Evolutionary conservation across 495 filamentous ascomycete genomes (phyloP).

Genomic region (Aspergillus baeticus): DNA sequence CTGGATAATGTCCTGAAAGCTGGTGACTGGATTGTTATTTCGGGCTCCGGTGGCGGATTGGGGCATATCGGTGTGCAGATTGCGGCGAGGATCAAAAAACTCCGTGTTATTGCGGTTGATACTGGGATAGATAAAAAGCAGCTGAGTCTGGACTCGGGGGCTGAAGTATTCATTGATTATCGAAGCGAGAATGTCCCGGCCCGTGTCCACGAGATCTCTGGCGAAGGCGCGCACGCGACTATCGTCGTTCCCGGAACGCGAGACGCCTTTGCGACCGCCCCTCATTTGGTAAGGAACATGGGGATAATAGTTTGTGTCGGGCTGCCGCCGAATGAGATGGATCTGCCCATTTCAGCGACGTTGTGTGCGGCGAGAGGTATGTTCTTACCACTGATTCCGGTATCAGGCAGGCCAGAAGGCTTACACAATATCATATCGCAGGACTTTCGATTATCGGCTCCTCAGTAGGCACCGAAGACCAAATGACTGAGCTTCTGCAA

Average conservation of each 20-base stretch:
- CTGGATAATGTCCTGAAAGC: slow-evolving; percentile 21
- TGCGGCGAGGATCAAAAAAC: slow-evolving; percentile 19
- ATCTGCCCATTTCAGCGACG: slow-evolving; percentile 28
- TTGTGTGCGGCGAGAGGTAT: slow-evolving; percentile 30
- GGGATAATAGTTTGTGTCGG: slow-evolving; percentile 30
- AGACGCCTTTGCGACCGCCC: not conserved
- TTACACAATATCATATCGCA: slow-evolving; percentile 3
- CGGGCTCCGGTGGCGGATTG: slow-evolving; percentile 35
- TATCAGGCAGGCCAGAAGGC: not conserved
- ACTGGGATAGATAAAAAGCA: slow-evolving; percentile 22
- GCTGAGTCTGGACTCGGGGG: too few species aligned
- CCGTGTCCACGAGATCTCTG: too few species aligned
- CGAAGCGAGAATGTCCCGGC: too few species aligned
- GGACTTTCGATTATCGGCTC: slow-evolving; percentile 29
- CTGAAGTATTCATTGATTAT: too few species aligned
- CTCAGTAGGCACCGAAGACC: slow-evolving; percentile 29
- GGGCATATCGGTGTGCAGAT: slow-evolving; percentile 39
- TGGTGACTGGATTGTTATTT: slow-evolving; percentile 34
- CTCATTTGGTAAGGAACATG: slow-evolving; percentile 28
- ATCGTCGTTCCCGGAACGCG: too few species aligned
- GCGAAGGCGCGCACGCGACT: too few species aligned
- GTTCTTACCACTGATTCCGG: not conserved
- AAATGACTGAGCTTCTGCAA: slow-evolving; percentile 25
- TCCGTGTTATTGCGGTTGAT: slow-evolving; percentile 36
- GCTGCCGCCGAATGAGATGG: slow-evolving; percentile 27